phyloP scores from a whole-genome alignment of 2,329 filamentous ascomycete genomes.

The Colletotrichum phormii region DNA sequence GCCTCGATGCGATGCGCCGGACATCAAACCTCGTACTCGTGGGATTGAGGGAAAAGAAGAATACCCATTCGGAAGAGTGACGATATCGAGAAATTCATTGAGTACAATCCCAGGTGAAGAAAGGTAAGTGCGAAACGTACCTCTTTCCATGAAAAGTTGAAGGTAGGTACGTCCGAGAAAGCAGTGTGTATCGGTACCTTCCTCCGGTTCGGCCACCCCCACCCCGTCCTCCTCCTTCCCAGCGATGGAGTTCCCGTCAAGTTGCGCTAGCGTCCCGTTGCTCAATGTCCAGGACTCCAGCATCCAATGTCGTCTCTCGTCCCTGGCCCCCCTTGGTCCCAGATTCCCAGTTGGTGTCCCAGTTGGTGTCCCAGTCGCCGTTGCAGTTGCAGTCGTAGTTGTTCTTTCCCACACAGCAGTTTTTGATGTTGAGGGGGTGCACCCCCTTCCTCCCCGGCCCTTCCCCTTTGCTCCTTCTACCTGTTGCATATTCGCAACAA shows the following conservation, averaged over 20 bases:
- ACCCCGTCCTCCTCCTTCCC: conserved; percentile 12
- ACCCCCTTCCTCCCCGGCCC: neutral
- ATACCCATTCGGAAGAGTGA: neutral
- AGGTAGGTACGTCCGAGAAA: neutral
- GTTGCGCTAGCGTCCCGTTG: conserved; percentile 22
- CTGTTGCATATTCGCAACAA: neutral
- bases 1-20: neutral
- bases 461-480: neutral
- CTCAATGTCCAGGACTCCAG: neutral
- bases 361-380: conserved; percentile 47
- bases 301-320: neutral
- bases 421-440: neutral
- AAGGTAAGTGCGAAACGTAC: neutral
- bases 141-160: neutral
- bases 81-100: neutral
- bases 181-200: neutral
- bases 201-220: conserved; percentile 28
- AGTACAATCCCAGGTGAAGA: neutral
- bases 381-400: conserved; percentile 47
- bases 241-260: conserved; percentile 5
- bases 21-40: neutral
- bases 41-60: neutral
- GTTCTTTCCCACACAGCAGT: conserved; percentile 19
- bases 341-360: conserved; percentile 33
- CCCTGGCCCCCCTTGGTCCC: conserved; percentile 11